phyloP scores from a whole-genome alignment of 1,284 basidiomycete species.

The Cutaneotrichosporon sp. region DNA sequence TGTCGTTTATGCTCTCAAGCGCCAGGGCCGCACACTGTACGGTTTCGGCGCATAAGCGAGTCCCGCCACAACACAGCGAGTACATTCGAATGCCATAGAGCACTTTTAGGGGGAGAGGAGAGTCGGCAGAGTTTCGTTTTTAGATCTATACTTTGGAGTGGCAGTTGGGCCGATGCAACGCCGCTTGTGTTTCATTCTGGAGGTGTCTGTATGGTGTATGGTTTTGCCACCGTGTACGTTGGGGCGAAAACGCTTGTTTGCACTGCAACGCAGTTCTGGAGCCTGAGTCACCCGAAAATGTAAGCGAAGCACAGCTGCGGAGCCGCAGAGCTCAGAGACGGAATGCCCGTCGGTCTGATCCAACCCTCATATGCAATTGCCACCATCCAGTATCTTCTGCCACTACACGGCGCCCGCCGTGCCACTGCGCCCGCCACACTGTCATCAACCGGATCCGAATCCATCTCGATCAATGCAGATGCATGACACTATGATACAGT shows the following conservation, averaged over 20 bases:
- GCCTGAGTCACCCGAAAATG: too few relatives aligned
- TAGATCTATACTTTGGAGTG: slow-evolving; percentile 20
- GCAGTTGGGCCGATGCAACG: slow-evolving; percentile 23
- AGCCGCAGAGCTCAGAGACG: too few relatives aligned
- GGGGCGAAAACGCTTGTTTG: too few relatives aligned
- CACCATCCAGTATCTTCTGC: too few relatives aligned
- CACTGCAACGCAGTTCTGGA: too few relatives aligned
- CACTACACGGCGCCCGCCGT: background rate
- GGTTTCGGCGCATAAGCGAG: slow-evolving; percentile 67
- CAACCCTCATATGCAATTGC: too few relatives aligned
- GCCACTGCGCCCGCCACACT: too few relatives aligned
- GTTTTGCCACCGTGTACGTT: too few relatives aligned
- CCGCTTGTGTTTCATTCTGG: slow-evolving; percentile 1
- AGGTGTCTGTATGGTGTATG: background rate
- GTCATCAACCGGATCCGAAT: background rate
- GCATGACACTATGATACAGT: background rate
- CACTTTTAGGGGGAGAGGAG: background rate
- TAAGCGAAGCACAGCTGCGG: too few relatives aligned
- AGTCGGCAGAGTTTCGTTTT: slow-evolving; percentile 18
- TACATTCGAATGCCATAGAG: background rate
- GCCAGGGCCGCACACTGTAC: slow-evolving; percentile 83
- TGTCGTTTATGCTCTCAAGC: slow-evolving; percentile 86
- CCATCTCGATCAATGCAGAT: background rate
- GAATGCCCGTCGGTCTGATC: too few relatives aligned
- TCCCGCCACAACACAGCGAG: background rate